A percentile compares a stretch with the other conserved stretches of the same genome.
These are phyloP conservation scores for Acanthamoeba triangularis DNA, from an alignment of 208 protist genomes.

Conservation along the genomic window DNA sequence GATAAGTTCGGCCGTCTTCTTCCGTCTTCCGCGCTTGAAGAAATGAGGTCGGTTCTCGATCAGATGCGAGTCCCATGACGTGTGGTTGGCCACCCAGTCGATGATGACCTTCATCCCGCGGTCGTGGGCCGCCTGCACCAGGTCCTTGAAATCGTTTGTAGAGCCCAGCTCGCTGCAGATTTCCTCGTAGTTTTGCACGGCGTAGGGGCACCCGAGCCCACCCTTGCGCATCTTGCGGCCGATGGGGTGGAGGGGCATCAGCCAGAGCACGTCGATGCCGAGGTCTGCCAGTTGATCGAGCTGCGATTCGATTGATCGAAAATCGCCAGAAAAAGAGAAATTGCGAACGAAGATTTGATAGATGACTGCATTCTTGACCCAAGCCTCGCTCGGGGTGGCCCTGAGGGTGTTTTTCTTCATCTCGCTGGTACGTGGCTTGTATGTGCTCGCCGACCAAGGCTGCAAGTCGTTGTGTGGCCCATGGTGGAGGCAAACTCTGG, in stretches of 20 bases:
- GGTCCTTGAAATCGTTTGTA: background rate
- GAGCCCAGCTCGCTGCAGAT: background rate
- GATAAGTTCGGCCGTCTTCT: background rate
- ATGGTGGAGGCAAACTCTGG: too few species aligned
- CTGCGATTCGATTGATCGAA: background rate
- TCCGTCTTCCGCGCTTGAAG: background rate
- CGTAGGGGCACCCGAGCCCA: background rate
- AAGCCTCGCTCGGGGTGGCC: background rate
- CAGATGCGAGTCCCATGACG: background rate
- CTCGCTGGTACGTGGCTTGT: too few species aligned
- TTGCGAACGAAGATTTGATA: slow-evolving; percentile 28
- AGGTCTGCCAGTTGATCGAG: background rate
- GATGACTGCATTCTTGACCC: background rate
- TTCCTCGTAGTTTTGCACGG: background rate
- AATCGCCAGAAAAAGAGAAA: background rate
- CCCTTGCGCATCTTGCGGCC: background rate
- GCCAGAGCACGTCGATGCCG: background rate
- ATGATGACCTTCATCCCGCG: background rate
- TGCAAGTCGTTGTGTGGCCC: too few species aligned
- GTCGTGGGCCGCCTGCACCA: background rate
- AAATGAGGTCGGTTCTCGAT: background rate
- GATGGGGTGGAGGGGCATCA: slow-evolving; percentile 9
- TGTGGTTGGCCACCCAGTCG: slow-evolving; percentile 40
- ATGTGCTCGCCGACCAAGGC: too few species aligned
- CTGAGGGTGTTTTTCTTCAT: too few species aligned